phyloP scores from a whole-genome alignment of 2,329 filamentous ascomycete species.

The Penicillium sp. region DNA sequence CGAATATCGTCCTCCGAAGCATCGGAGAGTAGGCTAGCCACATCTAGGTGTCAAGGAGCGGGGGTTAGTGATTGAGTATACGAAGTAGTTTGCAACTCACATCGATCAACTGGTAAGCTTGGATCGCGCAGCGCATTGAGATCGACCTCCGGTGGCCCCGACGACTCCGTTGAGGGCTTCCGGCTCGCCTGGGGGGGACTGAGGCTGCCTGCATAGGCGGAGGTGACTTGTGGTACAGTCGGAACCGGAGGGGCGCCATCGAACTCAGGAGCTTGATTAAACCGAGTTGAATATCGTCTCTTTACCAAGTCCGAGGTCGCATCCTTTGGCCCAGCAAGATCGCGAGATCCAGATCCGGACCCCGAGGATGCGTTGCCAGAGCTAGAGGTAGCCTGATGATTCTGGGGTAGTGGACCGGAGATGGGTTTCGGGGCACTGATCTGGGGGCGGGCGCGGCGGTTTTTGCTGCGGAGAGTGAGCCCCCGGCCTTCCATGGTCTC shows the following conservation, averaged over 20 bases:
- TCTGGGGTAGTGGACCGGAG: slow-evolving; percentile 44
- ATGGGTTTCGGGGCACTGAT: slow-evolving; percentile 67
- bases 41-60: slow-evolving; percentile 35
- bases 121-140: slow-evolving; percentile 79
- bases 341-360: slow-evolving; percentile 39
- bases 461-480: slow-evolving; percentile 68
- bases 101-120: slow-evolving; percentile 78
- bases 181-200: slow-evolving; percentile 50
- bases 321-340: slow-evolving; percentile 51
- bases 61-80: slow-evolving; percentile 4
- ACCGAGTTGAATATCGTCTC: slow-evolving; percentile 89
- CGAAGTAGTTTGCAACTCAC: slow-evolving; percentile 49
- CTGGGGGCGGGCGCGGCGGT: slow-evolving; percentile 55
- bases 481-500: slow-evolving; percentile 58
- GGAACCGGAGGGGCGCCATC: slow-evolving; percentile 75
- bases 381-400: slow-evolving; percentile 42
- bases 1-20: slow-evolving; percentile 86
- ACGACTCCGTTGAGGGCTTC: slow-evolving; percentile 58
- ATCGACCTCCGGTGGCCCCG: slow-evolving; percentile 71
- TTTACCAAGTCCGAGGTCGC: slow-evolving; percentile 85
- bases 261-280: slow-evolving; percentile 76
- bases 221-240: slow-evolving; percentile 61
- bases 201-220: slow-evolving; percentile 61
- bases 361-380: slow-evolving; percentile 34
- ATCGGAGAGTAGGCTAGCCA: slow-evolving; percentile 73